Evolutionary conservation across 345 rosid species (phyloP), one percentile per base, ranked within the genome.

Genomic region (Nephelium lappaceum): DNA sequence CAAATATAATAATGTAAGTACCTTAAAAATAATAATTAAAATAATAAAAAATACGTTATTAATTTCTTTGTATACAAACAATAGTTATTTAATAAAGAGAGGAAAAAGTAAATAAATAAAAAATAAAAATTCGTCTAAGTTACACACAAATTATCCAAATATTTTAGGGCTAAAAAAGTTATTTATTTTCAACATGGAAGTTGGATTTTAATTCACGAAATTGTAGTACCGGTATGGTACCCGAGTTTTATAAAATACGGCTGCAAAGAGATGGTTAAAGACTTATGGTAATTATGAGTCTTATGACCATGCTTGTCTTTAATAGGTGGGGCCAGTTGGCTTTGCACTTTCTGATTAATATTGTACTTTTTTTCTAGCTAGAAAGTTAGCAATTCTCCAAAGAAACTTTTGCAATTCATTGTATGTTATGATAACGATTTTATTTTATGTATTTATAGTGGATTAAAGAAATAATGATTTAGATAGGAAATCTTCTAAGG

Each of bases 391-490:
- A 18, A 3, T 31, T 25, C 6, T 8, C 67, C 64, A 8, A 68
- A 75, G 38, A 67, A 31, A 68, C 51, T 49, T 77, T 41, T 11
- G 12, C 36, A 15, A 69, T 80, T 77, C 72, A 67, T 58, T 8
- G 72, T 5, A 23, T 71, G 72, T 70, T 71, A 79, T 70, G 83
- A 77, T 74, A 38, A 41, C 18, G 77, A 78, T 71, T 47, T 31
- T 31, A 31, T 31, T 31, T 31, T 31, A 31, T 31, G 2, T 43
- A 23, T 72, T 19, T 45, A 0, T 16, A 16, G 42, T 2, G 45
- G 79, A 72, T 55, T 14, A 15, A 41, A n/a, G 4, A 15, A 49
- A 25, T 47, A 70, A 11, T 49, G 5, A 7, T 69, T 14, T 9
- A 24, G 8, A 45, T 11, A 12, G 39, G 12, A 57, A 69, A 47